Percentiles rank a stretch among this genome's conserved stretches.
phyloP scores from a whole-genome alignment of 306 rosid genomes.

The Begonia peltatifolia region DNA sequence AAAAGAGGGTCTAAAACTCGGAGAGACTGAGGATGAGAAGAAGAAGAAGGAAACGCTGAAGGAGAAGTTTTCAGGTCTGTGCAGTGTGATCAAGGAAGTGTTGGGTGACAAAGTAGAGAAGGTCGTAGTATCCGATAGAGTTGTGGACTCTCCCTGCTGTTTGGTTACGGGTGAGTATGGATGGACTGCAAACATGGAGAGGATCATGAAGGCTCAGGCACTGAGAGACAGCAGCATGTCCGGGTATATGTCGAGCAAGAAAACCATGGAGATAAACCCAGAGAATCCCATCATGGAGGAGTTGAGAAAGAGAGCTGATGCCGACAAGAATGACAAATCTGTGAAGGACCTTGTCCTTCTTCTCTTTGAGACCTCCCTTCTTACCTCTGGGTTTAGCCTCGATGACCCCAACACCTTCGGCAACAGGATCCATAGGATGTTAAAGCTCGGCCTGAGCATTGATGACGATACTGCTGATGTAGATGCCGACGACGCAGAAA shows the following conservation, averaged over 20 bases:
- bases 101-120: conserved; percentile 84
- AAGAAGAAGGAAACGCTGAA: conserved; percentile 38
- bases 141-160: conserved; percentile 81
- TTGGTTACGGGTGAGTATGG: conserved; percentile 81
- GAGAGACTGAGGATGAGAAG: conserved; percentile 68
- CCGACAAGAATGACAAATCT: conserved; percentile 75
- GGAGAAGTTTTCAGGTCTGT: conserved; percentile 57
- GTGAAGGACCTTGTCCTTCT: conserved; percentile 85
- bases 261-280: conserved; percentile 87
- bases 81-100: conserved; percentile 81
- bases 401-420: conserved; percentile 92
- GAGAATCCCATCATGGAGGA: conserved; percentile 91
- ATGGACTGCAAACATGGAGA: conserved; percentile 90
- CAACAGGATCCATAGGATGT: conserved; percentile 85
- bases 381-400: conserved; percentile 85
- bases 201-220: conserved; percentile 89
- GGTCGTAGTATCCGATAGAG: conserved; percentile 79
- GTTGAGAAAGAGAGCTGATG: conserved; percentile 72
- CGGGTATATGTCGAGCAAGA: conserved; percentile 84
- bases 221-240: conserved; percentile 82
- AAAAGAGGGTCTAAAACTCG: conserved; percentile 75
- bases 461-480: conserved; percentile 46
- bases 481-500: conserved; percentile 53
- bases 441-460: conserved; percentile 76
- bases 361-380: conserved; percentile 72